Evolutionary conservation across 257 asterid genomes (phyloP).

Genomic region (Solanum neorickii): DNA sequence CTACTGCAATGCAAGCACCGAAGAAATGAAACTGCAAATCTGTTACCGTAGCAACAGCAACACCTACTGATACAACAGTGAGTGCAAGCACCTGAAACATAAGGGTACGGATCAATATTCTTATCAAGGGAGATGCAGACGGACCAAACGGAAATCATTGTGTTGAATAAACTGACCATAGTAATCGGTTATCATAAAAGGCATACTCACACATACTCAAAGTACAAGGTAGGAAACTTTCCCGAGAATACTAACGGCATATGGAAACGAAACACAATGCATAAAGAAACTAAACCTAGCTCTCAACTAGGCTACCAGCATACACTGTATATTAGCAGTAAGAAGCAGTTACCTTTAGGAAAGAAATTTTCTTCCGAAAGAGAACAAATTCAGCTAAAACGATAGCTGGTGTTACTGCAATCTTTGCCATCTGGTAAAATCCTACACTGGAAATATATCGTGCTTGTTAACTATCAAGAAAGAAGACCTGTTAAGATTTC

Average conservation of each 20-base stretch:
- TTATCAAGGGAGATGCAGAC: not conserved
- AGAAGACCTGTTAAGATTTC: not conserved
- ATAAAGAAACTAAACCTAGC: not conserved
- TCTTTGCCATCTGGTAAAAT: slow-evolving; percentile 99
- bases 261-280: not conserved
- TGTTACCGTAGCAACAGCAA: slow-evolving; percentile 88
- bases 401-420: slow-evolving; percentile 94
- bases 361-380: slow-evolving; percentile 57
- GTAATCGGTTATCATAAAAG: not conserved
- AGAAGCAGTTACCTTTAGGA: slow-evolving; percentile 44
- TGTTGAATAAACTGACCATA: not conserved
- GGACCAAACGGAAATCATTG: not conserved
- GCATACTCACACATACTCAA: not conserved
- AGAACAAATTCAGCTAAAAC: slow-evolving; percentile 77
- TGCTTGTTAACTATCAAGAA: not conserved
- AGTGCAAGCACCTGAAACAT: slow-evolving; percentile 75
- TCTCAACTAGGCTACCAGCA: not conserved
- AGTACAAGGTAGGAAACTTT: not conserved
- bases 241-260: not conserved
- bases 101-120: not conserved
- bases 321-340: not conserved
- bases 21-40: slow-evolving; percentile 90
- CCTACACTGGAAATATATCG: slow-evolving; percentile 59
- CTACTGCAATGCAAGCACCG: slow-evolving; percentile 90
- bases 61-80: slow-evolving; percentile 73